These are phyloP conservation scores for Leccinum pellstonianum DNA, from an alignment of 768 basidiomycete species.

Conservation along the genomic window DNA sequence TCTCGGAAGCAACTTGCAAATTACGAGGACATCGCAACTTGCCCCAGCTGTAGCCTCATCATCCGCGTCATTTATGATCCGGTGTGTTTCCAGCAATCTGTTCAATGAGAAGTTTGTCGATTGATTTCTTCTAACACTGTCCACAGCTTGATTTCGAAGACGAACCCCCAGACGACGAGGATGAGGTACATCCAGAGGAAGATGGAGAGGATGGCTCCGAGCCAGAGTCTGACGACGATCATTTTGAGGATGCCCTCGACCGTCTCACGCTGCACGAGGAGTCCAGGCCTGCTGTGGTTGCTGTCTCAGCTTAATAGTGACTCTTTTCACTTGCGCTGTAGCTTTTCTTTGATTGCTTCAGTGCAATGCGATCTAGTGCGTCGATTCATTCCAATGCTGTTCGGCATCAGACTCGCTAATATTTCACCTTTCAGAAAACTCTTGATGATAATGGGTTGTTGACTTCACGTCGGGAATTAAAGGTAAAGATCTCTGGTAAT, in stretches of 20 bases:
- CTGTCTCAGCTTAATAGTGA: conserved; percentile 18
- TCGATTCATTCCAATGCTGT: not conserved
- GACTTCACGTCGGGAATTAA: no score
- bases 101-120: conserved; percentile 1
- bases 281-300: conserved; percentile 9
- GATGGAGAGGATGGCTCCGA: conserved; percentile 36
- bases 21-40: conserved; percentile 92
- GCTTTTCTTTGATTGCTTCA: not conserved
- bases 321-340: not conserved
- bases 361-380: conserved; percentile 4
- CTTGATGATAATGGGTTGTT: no score
- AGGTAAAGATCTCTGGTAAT: no score
- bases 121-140: not conserved
- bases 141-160: conserved; percentile 77
- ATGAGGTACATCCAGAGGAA: conserved; percentile 29
- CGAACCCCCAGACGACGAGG: no score
- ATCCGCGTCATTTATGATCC: conserved; percentile 94
- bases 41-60: conserved; percentile 93
- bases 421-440: no score
- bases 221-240: conserved; percentile 41
- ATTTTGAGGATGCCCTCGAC: conserved; percentile 68
- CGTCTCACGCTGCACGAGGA: conserved; percentile 41
- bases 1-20: conserved; percentile 78
- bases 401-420: no score
- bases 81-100: conserved; percentile 45